A percentile compares a stretch with the other conserved stretches of the same genome.
Conservation (phyloP, 208 protist species). For the Lotmaria passim region DNA sequence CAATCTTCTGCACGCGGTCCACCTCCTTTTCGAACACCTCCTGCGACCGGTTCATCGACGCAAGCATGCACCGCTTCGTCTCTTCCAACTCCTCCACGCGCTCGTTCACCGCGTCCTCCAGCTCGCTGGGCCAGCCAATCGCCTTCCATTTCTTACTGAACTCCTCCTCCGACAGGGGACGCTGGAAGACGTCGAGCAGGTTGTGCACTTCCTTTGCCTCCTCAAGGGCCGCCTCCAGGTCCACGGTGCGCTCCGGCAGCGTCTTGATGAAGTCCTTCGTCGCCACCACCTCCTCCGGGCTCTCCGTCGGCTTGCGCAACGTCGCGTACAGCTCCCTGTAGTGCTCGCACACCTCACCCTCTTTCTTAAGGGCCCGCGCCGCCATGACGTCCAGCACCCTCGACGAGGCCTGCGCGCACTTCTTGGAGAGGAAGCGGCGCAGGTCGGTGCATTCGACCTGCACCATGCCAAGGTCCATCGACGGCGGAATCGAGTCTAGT, state of each 20-base stretch:
- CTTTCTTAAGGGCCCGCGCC: constrained; percentile 70
- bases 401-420: constrained; percentile 70
- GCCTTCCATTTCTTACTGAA: constrained; percentile 94
- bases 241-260: constrained; percentile 89
- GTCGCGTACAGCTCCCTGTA: constrained; percentile 73
- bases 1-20: constrained; percentile 67
- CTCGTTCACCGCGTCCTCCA: constrained; percentile 91
- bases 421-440: constrained; percentile 67
- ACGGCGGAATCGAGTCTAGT: constrained; percentile 60
- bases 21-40: constrained; percentile 87
- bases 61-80: constrained; percentile 86
- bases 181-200: constrained; percentile 93
- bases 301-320: constrained; percentile 75
- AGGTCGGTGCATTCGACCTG: constrained; percentile 82
- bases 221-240: constrained; percentile 74
- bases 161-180: constrained; percentile 89
- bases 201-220: constrained; percentile 83
- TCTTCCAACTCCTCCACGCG: constrained; percentile 93
- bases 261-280: constrained; percentile 90
- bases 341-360: constrained; percentile 63
- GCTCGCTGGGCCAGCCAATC: constrained; percentile 88
- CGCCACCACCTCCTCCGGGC: constrained; percentile 90
- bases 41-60: constrained; percentile 84
- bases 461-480: constrained; percentile 80
- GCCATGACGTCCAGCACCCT: constrained; percentile 82